These are phyloP conservation scores for Biscogniauxia mediterranea DNA, from an alignment of 2,329 filamentous ascomycete genomes.

Conservation along the genomic window DNA sequence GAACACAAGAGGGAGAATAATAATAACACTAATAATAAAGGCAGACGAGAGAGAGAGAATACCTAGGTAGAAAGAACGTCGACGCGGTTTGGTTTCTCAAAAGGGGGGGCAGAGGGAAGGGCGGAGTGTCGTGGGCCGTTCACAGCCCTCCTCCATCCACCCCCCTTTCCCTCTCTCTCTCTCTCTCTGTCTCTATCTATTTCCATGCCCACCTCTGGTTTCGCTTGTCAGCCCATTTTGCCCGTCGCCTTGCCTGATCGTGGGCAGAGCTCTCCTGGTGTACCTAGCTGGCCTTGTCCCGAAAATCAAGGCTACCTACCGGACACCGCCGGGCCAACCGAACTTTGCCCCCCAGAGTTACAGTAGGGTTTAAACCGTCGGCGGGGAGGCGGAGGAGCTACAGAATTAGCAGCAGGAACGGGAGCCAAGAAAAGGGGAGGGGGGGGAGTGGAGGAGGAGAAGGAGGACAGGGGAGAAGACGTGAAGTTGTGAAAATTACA, in stretches of 20 bases:
- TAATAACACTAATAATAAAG: too few species aligned
- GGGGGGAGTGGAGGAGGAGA: too few species aligned
- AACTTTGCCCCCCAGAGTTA: neutral
- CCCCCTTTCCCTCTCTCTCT: neutral
- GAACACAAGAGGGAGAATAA: neutral
- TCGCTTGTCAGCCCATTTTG: constrained; percentile 1
- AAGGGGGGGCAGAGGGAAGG: neutral
- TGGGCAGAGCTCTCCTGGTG: neutral
- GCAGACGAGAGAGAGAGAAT: too few species aligned
- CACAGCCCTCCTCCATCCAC: neutral
- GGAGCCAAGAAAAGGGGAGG: neutral
- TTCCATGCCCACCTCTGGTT: neutral
- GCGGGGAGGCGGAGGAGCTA: too few species aligned
- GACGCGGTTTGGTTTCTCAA: neutral
- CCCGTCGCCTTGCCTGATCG: neutral
- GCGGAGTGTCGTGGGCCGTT: neutral
- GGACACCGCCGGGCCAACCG: neutral
- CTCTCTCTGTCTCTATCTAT: neutral
- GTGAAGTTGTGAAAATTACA: too few species aligned
- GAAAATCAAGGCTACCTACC: neutral
- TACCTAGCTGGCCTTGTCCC: neutral
- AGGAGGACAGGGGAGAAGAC: too few species aligned
- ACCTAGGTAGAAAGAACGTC: neutral
- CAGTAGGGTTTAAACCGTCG: neutral
- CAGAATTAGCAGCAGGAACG: neutral